Base-by-base conservation (phyloP, 371 early-diverging fungal species). In the Mortierella sp. region DNA sequence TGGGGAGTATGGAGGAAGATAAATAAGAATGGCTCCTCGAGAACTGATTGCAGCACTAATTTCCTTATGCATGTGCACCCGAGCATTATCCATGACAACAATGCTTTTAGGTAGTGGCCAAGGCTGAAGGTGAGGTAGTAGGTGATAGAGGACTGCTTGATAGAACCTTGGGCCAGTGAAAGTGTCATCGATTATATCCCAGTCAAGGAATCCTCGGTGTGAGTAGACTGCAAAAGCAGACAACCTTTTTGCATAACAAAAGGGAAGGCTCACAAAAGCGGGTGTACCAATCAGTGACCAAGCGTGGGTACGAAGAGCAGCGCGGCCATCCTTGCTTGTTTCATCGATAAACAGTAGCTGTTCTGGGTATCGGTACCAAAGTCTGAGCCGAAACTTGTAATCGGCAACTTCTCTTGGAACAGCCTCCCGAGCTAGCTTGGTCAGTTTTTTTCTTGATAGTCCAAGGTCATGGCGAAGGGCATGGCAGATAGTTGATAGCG, bases 321-420 rank as follows among this genome's bases (percentile, higher is more conserved):
- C 26, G 9, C 59, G n/a, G n/a, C n/a, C n/a, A n/a, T n/a, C n/a
- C n/a, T n/a, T n/a, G n/a, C n/a, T n/a, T n/a, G n/a, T n/a, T 56
- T 70, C 64, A n/a, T 70, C 70, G 0, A 70, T 30, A 29, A 59
- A 70, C 0, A 64, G 47, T 47, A 70, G 25, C 19, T 70, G 70
- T 14, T 64, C 70, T 7, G 51, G 63, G 28, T 57, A 69, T 1
- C 21, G 44, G 28, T 63, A 69, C 5, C 61, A 57, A 0, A 52
- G 58, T 1, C 7, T 11, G 0, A 70, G 44, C 23, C 55, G 37
- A 11, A 9, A 47, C 47, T 47, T 53, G 56, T 47, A 70, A 30
- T 55, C 55, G 0, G n/a, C 30, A 0, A 64, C 21, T 26, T 64
- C 68, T 4, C 47, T 43, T 0, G 64, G 70, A 4, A 1, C 11